Evolutionary conservation across 805 yeast genomes (phyloP).

Genomic region (Saccharomycopsis oosterbeekiorum): DNA sequence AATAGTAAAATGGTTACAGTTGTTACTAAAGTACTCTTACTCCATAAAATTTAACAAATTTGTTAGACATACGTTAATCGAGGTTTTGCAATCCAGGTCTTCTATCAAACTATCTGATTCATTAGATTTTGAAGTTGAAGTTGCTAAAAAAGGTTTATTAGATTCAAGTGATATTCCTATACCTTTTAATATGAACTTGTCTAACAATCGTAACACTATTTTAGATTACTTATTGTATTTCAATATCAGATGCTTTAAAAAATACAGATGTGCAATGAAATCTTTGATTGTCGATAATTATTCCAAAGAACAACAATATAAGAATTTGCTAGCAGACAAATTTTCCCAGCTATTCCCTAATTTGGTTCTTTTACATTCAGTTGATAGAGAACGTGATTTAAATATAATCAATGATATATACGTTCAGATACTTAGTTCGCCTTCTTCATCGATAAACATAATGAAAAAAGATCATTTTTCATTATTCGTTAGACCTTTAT

Average conservation of each 20-base stretch:
- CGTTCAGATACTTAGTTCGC: conserved; percentile 84
- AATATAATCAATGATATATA: conserved; percentile 66
- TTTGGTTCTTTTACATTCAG: background rate
- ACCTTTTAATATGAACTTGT: conserved; percentile 21
- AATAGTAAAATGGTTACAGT: conserved; percentile 8
- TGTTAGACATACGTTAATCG: conserved; percentile 1
- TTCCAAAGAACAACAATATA: conserved; percentile 39
- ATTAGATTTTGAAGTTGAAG: background rate
- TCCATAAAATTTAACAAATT: background rate
- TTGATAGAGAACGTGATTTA: conserved; percentile 81
- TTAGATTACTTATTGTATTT: conserved; percentile 38
- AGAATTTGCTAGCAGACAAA: conserved; percentile 21
- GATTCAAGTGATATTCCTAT: conserved; percentile 19
- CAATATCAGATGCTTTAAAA: conserved; percentile 50
- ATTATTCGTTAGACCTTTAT: background rate
- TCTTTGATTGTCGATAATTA: conserved; percentile 45
- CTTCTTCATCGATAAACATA: conserved; percentile 38
- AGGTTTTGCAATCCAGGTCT: background rate
- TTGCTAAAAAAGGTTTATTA: conserved; percentile 1
- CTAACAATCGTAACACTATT: conserved; percentile 16
- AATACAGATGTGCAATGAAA: conserved; percentile 38
- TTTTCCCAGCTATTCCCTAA: conserved; percentile 6
- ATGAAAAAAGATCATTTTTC: background rate
- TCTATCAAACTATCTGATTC: background rate
- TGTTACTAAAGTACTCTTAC: conserved; percentile 7